phyloP scores from a whole-genome alignment of 305 asterid genomes.

The Fraxinus sp. region DNA sequence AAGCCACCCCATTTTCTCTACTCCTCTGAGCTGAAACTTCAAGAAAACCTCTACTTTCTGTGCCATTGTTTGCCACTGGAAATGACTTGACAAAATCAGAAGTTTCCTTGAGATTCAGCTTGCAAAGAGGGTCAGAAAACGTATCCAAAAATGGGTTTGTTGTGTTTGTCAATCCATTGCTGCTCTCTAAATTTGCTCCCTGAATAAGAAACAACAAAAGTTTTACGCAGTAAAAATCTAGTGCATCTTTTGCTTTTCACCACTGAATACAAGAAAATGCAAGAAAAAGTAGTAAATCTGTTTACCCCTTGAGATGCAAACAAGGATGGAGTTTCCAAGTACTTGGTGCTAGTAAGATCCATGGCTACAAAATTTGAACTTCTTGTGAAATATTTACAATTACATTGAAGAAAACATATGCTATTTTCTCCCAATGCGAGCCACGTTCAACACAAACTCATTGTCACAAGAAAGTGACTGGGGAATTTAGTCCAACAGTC shows the following conservation, averaged over 20 bases:
- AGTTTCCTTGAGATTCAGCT: slow-evolving; percentile 76
- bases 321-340: slow-evolving; percentile 45
- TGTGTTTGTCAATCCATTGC: slow-evolving; percentile 26
- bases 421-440: slow-evolving; percentile 19
- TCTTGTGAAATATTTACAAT: not conserved
- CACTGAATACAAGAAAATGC: not conserved
- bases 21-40: slow-evolving; percentile 45
- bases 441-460: slow-evolving; percentile 23
- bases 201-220: slow-evolving; percentile 25
- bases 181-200: slow-evolving; percentile 54
- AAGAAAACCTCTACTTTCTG: slow-evolving; percentile 38
- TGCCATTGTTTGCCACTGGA: slow-evolving; percentile 41
- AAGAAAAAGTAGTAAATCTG: not conserved
- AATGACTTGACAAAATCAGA: slow-evolving; percentile 79
- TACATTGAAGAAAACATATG: slow-evolving; percentile 10
- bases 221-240: not conserved
- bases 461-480: slow-evolving; percentile 29
- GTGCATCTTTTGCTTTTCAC: not conserved
- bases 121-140: slow-evolving; percentile 73
- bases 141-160: slow-evolving; percentile 65
- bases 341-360: slow-evolving; percentile 54
- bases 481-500: slow-evolving; percentile 20
- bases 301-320: slow-evolving; percentile 55
- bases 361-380: slow-evolving; percentile 27
- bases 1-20: slow-evolving; percentile 27